Conservation (phyloP, 768 basidiomycete genomes). For the Naganishia onofrii region DNA sequence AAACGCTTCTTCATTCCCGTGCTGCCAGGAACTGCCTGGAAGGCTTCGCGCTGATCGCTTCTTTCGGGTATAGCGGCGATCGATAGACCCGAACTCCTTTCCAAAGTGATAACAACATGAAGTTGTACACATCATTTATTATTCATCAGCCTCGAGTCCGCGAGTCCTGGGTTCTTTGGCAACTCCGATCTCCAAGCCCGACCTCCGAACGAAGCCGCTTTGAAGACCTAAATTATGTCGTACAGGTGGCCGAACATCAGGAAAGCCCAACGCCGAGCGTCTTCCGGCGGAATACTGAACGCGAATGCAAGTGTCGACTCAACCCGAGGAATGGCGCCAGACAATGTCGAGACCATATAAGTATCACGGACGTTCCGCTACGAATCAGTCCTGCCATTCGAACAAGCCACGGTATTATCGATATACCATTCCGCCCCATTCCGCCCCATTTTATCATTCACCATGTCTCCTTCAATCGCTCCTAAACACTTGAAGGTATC, state of each 20-base stretch:
- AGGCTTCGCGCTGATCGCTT: background rate
- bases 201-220: background rate
- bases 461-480: slow-evolving; percentile 17
- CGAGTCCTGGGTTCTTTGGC: background rate
- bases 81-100: background rate
- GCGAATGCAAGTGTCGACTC: background rate
- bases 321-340: background rate
- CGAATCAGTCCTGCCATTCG: background rate
- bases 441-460: background rate
- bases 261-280: background rate
- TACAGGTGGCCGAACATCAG: background rate
- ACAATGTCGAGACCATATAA: slow-evolving; percentile 16
- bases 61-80: background rate
- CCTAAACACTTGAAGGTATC: slow-evolving; percentile 27
- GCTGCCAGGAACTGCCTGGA: too few species aligned
- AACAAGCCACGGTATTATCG: slow-evolving; percentile 16
- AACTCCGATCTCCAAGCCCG: slow-evolving; percentile 8
- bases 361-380: background rate
- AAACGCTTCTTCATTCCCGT: too few species aligned
- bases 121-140: too few species aligned
- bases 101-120: background rate
- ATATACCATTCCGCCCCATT: background rate
- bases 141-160: too few species aligned
- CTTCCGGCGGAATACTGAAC: background rate
- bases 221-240: background rate